A percentile compares a stretch with the other conserved stretches of the same genome.
Evolutionary conservation across 345 rosid species (phyloP).

Genomic region (Murraya paniculata): DNA sequence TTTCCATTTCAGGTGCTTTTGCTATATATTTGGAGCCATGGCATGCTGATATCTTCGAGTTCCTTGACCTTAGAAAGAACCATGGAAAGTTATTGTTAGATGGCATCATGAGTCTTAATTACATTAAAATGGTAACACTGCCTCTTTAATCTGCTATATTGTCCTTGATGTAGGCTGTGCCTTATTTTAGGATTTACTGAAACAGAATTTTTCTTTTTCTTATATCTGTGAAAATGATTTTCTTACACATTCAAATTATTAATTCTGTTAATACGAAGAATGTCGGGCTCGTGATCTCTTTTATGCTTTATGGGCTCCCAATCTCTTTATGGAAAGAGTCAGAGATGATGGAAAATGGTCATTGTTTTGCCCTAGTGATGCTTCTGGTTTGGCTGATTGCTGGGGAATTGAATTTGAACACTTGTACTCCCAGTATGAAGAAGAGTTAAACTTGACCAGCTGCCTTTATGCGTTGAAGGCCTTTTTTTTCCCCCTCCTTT

Average conservation of each 20-base stretch:
- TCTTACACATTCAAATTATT: neutral
- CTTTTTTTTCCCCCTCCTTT: neutral
- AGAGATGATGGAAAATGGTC: slow-evolving; percentile 74
- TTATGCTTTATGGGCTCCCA: slow-evolving; percentile 85
- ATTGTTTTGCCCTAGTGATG: slow-evolving; percentile 79
- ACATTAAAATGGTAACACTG: neutral
- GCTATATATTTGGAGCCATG: slow-evolving; percentile 90
- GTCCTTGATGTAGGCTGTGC: neutral
- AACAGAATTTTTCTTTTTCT: neutral
- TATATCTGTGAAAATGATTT: neutral
- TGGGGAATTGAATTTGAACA: slow-evolving; percentile 83
- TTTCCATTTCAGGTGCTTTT: slow-evolving; percentile 57
- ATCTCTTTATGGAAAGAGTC: slow-evolving; percentile 90
- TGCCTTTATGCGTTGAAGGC: neutral
- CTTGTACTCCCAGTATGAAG: slow-evolving; percentile 64
- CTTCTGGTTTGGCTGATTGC: slow-evolving; percentile 82
- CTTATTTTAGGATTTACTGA: neutral
- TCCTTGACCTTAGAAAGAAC: slow-evolving; percentile 71
- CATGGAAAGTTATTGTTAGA: slow-evolving; percentile 64
- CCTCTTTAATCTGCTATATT: neutral
- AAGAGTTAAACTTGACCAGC: slow-evolving; percentile 36
- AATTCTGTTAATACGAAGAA: slow-evolving; percentile 52
- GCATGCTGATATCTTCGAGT: slow-evolving; percentile 76
- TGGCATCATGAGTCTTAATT: neutral
- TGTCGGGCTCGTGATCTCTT: slow-evolving; percentile 84